Conservation (phyloP, 768 basidiomycete genomes). For the Mycena capillaripes region DNA sequence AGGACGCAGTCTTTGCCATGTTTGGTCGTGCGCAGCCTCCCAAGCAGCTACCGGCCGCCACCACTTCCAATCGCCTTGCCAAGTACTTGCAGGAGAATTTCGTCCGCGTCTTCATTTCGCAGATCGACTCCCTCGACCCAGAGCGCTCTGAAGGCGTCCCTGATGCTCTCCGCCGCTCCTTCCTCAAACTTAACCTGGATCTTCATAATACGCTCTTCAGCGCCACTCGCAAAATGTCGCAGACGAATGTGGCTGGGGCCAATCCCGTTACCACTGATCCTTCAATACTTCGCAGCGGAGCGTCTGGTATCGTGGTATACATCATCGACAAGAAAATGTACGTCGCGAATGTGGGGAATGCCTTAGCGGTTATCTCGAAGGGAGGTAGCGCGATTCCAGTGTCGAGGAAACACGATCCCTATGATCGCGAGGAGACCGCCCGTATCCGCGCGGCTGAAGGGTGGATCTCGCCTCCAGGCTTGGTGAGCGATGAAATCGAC, state of each 20-base stretch:
- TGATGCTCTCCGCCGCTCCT: constrained; percentile 89
- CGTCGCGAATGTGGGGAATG: constrained; percentile 91
- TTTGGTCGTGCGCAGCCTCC: constrained; percentile 82
- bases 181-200: constrained; percentile 87
- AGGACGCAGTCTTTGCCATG: constrained; percentile 95
- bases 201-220: constrained; percentile 77
- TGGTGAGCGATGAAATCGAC: constrained; percentile 93
- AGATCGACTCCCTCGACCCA: constrained; percentile 65
- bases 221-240: constrained; percentile 79
- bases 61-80: constrained; percentile 76
- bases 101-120: constrained; percentile 68
- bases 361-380: constrained; percentile 87
- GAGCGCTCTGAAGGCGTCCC: constrained; percentile 67
- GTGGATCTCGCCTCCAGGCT: constrained; percentile 92
- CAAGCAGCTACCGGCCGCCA: constrained; percentile 55
- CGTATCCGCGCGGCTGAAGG: constrained; percentile 95
- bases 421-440: constrained; percentile 84
- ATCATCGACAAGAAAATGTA: constrained; percentile 84
- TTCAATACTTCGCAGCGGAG: constrained; percentile 76
- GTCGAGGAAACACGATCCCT: constrained; percentile 90
- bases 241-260: constrained; percentile 63
- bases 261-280: constrained; percentile 54
- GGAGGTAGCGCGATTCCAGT: constrained; percentile 81
- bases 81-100: constrained; percentile 91
- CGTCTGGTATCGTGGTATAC: constrained; percentile 90